Conservation (phyloP, 345 rosid genomes). For the Pseudoturritis turrita region DNA sequence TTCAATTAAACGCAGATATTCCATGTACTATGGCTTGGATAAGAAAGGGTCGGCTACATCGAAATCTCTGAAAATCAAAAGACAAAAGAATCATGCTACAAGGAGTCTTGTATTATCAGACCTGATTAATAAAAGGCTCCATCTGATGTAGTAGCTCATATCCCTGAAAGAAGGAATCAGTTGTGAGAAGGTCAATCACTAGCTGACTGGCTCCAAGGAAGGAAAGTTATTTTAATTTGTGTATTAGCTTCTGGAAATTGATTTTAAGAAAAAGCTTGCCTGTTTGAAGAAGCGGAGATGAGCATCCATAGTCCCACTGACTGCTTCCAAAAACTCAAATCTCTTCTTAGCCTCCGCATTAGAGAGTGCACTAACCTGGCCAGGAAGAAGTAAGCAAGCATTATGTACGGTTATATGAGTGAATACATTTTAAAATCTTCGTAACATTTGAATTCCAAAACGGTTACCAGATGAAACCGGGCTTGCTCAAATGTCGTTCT, state of each 20-base stretch:
- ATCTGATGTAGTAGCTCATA: conserved; percentile 70
- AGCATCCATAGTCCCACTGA: conserved; percentile 69
- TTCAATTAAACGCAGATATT: background rate
- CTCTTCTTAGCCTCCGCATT: conserved; percentile 65
- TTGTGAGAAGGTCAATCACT: background rate
- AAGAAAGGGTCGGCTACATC: background rate
- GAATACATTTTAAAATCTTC: background rate
- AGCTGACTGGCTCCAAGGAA: background rate
- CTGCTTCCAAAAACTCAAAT: conserved; percentile 66
- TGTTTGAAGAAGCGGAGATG: conserved; percentile 71
- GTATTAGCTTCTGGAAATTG: background rate
- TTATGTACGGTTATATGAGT: background rate
- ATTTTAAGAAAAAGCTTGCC: conserved; percentile 31
- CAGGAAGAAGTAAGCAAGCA: conserved; percentile 12
- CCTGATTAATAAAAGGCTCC: conserved; percentile 85
- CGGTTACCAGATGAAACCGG: conserved; percentile 60
- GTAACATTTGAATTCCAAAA: background rate
- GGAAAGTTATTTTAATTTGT: background rate
- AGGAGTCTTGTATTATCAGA: conserved; percentile 17
- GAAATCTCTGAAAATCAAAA: background rate
- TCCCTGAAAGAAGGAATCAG: conserved; percentile 43
- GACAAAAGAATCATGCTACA: background rate
- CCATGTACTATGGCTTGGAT: background rate
- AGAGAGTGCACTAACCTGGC: conserved; percentile 63
- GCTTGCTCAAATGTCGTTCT: conserved; percentile 67